phyloP scores from a whole-genome alignment of 108 stramenopile species.

The Fistulifera pelliculosa region DNA sequence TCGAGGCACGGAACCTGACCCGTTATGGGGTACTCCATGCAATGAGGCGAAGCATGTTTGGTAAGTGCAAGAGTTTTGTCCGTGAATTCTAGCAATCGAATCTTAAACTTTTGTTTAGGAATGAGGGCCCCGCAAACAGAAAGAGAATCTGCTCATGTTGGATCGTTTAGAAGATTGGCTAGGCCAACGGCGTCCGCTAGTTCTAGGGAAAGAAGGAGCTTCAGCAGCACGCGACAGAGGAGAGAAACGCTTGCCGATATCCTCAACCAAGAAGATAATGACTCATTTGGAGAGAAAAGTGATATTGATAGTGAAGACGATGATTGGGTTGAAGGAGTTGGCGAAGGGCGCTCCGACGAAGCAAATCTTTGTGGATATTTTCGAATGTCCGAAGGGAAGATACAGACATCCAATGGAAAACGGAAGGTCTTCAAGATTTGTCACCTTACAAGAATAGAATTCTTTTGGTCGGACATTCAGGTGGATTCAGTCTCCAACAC shows the following conservation, averaged over 20 bases:
- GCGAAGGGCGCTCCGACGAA: slow-evolving; percentile 77
- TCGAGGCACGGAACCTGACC: slow-evolving; percentile 9
- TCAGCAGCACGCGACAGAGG: slow-evolving; percentile 60
- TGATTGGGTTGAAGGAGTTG: slow-evolving; percentile 75
- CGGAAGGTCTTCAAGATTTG: slow-evolving; percentile 66
- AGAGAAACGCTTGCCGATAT: slow-evolving; percentile 68
- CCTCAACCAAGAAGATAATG: slow-evolving; percentile 33
- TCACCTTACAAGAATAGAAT: slow-evolving; percentile 56
- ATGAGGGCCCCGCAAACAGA: slow-evolving; percentile 53
- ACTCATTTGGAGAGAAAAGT: slow-evolving; percentile 32
- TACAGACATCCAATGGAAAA: slow-evolving; percentile 55
- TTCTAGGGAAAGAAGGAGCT: slow-evolving; percentile 77
- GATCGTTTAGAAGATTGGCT: slow-evolving; percentile 78
- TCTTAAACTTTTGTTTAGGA: slow-evolving; percentile 13
- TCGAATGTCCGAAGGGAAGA: slow-evolving; percentile 83
- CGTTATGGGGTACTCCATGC: slow-evolving; percentile 18
- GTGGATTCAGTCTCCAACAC: slow-evolving; percentile 28
- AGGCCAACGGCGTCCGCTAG: slow-evolving; percentile 52
- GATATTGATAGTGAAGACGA: slow-evolving; percentile 24
- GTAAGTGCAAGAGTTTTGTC: slow-evolving; percentile 7
- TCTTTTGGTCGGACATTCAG: slow-evolving; percentile 18
- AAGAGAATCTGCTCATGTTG: slow-evolving; percentile 57
- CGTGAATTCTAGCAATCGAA: background rate
- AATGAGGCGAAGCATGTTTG: slow-evolving; percentile 67
- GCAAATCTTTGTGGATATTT: slow-evolving; percentile 80